These are phyloP conservation scores for Aquilaria agallochum DNA, from an alignment of 441 rosid species.

Conservation along the genomic window DNA sequence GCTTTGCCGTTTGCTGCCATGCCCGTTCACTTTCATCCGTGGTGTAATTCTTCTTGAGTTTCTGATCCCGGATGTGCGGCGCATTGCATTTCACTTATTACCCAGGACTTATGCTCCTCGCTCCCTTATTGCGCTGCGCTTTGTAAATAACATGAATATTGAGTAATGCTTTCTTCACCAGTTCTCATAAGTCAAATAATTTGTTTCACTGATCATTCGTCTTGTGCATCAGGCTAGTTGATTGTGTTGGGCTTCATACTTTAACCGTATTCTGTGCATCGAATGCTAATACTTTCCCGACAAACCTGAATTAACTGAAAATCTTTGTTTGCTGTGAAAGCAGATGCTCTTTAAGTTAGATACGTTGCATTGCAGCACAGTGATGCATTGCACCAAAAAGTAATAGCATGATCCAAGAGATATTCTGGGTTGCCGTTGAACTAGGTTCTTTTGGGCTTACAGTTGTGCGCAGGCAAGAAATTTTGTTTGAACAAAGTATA, in stretches of 20 bases:
- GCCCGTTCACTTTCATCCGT: conserved; percentile 10
- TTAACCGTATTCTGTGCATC: too few species aligned
- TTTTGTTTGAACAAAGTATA: too few species aligned
- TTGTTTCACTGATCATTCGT: conserved; percentile 7
- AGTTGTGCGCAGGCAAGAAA: too few species aligned
- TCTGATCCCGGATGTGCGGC: conserved; percentile 20
- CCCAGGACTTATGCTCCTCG: conserved; percentile 15
- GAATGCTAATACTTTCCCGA: too few species aligned
- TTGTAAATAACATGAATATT: conserved; percentile 29
- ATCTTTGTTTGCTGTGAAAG: too few species aligned
- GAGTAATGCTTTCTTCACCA: conserved; percentile 8
- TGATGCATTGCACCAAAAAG: too few species aligned
- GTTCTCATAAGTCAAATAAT: conserved; percentile 9
- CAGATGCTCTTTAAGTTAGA: too few species aligned
- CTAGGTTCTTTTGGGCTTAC: too few species aligned
- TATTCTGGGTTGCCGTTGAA: too few species aligned
- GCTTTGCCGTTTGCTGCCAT: conserved; percentile 10
- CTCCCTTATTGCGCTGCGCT: not conserved
- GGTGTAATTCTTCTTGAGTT: conserved; percentile 26
- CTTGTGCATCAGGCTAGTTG: conserved; percentile 5
- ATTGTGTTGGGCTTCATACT: not conserved
- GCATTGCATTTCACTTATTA: conserved; percentile 29
- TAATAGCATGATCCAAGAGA: too few species aligned
- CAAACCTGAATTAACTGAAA: too few species aligned
- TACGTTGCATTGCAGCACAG: too few species aligned